These are phyloP conservation scores for Termitomyces sp. DNA, from an alignment of 768 basidiomycete genomes.

Conservation along the genomic window DNA sequence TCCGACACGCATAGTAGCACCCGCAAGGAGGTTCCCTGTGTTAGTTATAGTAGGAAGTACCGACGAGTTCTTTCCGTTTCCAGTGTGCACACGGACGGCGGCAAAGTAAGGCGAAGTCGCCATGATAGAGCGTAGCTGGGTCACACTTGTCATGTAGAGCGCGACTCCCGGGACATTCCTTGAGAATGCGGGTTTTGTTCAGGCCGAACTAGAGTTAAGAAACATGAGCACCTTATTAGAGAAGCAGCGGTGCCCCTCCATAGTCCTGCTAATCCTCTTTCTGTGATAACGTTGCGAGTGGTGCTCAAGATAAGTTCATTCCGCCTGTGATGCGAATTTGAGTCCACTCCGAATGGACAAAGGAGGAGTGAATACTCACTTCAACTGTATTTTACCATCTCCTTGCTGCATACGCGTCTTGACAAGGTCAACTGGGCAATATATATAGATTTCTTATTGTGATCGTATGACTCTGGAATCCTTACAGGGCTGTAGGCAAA, in stretches of 20 bases:
- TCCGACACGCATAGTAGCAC: conserved; percentile 74
- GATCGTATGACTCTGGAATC: neutral
- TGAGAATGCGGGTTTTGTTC: neutral
- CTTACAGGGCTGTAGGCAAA: conserved; percentile 77
- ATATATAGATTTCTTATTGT: neutral
- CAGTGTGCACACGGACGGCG: conserved; percentile 21
- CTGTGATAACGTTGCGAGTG: conserved; percentile 52
- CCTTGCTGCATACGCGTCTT: conserved; percentile 92
- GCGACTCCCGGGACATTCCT: conserved; percentile 95
- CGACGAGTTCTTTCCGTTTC: conserved; percentile 33
- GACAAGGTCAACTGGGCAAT: conserved; percentile 72
- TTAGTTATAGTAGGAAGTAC: conserved; percentile 69
- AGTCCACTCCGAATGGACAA: neutral
- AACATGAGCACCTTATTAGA: conserved; percentile 54
- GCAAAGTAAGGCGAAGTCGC: conserved; percentile 73
- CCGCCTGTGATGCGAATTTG: conserved; percentile 26
- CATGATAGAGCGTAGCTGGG: conserved; percentile 75
- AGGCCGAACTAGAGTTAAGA: neutral
- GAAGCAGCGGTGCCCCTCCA: conserved; percentile 91
- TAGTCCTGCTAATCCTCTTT: conserved; percentile 66
- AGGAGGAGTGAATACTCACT: conserved; percentile 26
- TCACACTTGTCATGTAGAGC: conserved; percentile 85
- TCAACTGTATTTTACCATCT: conserved; percentile 40
- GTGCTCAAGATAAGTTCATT: conserved; percentile 44
- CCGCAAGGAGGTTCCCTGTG: conserved; percentile 83